phyloP scores from a whole-genome alignment of 2,329 filamentous ascomycete genomes.

The Sporothrix variecibatus region DNA sequence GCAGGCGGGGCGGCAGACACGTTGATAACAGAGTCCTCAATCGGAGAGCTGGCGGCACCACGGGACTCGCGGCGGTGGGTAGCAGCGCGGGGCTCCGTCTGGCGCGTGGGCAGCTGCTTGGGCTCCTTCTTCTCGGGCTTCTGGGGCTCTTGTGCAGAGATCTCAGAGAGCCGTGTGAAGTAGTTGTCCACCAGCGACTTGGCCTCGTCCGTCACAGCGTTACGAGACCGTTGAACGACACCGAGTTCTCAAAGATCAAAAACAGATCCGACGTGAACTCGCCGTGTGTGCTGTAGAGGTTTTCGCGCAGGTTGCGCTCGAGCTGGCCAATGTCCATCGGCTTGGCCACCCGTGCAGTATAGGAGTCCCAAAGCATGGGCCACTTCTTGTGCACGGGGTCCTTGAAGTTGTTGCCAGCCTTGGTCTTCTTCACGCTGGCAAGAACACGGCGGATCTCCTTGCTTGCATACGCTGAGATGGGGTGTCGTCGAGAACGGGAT shows the following conservation, averaged over 20 bases:
- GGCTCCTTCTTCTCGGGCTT: constrained; percentile 64
- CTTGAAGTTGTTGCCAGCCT: constrained; percentile 73
- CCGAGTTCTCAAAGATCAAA: constrained; percentile 76
- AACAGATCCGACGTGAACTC: constrained; percentile 74
- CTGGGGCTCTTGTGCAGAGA: constrained; percentile 55
- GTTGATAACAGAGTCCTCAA: constrained; percentile 28
- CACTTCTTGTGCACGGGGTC: constrained; percentile 76
- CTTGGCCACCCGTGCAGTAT: constrained; percentile 65
- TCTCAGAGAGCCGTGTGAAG: constrained; percentile 48
- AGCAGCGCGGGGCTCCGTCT: constrained; percentile 48
- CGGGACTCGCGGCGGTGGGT: constrained; percentile 40
- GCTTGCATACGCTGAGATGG: constrained; percentile 61
- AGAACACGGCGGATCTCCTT: constrained; percentile 66
- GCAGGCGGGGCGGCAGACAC: constrained; percentile 3
- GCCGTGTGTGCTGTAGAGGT: constrained; percentile 67
- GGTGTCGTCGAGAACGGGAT: constrained; percentile 47
- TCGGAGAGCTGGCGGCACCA: constrained; percentile 38
- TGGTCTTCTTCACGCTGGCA: constrained; percentile 81
- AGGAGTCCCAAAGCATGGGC: constrained; percentile 74
- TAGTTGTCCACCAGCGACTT: constrained; percentile 58
- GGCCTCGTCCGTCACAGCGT: constrained; percentile 66
- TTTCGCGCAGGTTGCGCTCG: constrained; percentile 74
- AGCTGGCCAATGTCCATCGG: constrained; percentile 86
- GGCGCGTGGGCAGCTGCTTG: constrained; percentile 50
- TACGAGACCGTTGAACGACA: constrained; percentile 78